Conservation (phyloP, 108 stramenopile species). For the Pseudonitzschia multistriata region DNA sequence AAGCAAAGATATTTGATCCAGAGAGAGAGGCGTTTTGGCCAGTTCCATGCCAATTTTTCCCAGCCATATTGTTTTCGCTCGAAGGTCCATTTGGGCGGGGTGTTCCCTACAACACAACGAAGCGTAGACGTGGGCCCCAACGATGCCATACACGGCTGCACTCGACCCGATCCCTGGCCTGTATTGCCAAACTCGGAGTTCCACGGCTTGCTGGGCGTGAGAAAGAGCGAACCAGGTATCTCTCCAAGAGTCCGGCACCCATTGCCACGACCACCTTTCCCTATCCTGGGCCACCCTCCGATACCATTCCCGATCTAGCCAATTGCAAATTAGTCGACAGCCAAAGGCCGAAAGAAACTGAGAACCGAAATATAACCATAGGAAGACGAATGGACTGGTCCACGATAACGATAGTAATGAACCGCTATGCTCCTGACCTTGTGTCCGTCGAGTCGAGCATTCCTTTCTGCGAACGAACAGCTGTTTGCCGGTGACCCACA, state of each 20-base stretch:
- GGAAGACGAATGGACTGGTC: constrained; percentile 6
- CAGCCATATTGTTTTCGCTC: not conserved
- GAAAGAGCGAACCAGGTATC: constrained; percentile 3
- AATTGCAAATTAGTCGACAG: not conserved
- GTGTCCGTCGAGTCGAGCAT: not conserved
- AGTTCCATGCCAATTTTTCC: constrained; percentile 11
- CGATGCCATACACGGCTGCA: constrained; percentile 3
- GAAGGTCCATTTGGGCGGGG: constrained; percentile 1
- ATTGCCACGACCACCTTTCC: not conserved
- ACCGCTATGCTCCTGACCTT: not conserved
- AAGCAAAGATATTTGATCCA: constrained; percentile 5
- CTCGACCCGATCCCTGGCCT: constrained; percentile 5
- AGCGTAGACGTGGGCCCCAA: constrained; percentile 3
- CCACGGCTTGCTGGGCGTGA: not conserved
- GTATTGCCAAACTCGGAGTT: constrained; percentile 4
- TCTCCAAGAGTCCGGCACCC: constrained; percentile 6
- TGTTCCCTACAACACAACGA: not conserved
- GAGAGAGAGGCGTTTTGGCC: constrained; percentile 1
- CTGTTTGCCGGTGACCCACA: constrained; percentile 5
- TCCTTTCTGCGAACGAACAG: not conserved
- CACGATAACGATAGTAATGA: not conserved
- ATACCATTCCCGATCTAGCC: constrained; percentile 3
- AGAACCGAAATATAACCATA: constrained; percentile 5
- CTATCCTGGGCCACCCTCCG: not conserved
- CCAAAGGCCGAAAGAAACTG: constrained; percentile 1